A percentile compares a stretch with the other conserved stretches of the same genome.
phyloP scores from a whole-genome alignment of 805 yeast genomes.

The Wickerhamomyces bisporus region DNA sequence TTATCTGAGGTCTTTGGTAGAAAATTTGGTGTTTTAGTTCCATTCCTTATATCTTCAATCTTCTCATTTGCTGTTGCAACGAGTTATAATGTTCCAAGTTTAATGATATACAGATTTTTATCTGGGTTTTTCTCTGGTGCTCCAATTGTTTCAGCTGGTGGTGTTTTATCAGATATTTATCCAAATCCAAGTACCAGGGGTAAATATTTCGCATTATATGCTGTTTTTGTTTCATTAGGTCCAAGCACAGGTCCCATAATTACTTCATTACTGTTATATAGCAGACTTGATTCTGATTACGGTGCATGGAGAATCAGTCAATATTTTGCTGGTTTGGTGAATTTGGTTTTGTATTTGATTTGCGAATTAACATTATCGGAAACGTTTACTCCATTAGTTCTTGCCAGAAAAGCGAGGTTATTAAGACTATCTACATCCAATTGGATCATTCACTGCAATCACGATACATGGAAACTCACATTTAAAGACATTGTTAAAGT shows the following conservation, averaged over 20 bases:
- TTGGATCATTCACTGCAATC: conserved; percentile 13
- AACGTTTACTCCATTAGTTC: conserved; percentile 12
- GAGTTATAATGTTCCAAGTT: conserved; percentile 43
- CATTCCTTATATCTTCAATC: conserved; percentile 33
- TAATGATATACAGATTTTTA: conserved; percentile 50
- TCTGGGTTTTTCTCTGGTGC: conserved; percentile 58
- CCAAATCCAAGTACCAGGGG: conserved; percentile 43
- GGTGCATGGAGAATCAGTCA: conserved; percentile 56
- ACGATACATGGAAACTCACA: conserved; percentile 15
- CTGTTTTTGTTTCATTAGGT: conserved; percentile 41
- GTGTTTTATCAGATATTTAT: conserved; percentile 48
- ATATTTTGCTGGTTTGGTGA: conserved; percentile 44
- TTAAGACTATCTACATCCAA: conserved; percentile 8
- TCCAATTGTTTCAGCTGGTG: conserved; percentile 56
- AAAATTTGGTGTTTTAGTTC: conserved; percentile 37
- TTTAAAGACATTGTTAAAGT: conserved; percentile 10
- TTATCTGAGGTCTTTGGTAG: conserved; percentile 39
- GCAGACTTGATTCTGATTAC: conserved; percentile 24
- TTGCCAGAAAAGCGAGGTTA: conserved; percentile 9
- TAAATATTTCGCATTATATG: conserved; percentile 43
- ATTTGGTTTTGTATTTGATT: conserved; percentile 27
- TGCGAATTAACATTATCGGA: conserved; percentile 31
- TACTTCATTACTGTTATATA: conserved; percentile 41
- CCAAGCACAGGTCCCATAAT: conserved; percentile 43
- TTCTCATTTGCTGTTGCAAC: conserved; percentile 49